These are phyloP conservation scores for Plasmopara viticola DNA, from an alignment of 352 stramenopile species.

Conservation along the genomic window DNA sequence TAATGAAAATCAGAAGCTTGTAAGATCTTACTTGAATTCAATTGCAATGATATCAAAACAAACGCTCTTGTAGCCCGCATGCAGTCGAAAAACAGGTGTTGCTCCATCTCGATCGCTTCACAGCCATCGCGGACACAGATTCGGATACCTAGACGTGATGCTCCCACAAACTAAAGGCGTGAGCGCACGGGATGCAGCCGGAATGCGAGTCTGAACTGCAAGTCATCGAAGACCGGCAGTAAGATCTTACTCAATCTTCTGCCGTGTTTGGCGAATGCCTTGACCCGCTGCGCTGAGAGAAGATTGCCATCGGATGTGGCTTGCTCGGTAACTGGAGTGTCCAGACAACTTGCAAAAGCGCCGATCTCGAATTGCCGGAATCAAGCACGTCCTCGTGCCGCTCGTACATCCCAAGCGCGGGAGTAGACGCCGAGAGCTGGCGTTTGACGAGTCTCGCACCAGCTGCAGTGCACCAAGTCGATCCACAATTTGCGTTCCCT, in stretches of 20 bases:
- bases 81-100: conserved; percentile 10
- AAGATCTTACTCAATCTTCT: conserved; percentile 5
- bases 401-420: conserved; percentile 1
- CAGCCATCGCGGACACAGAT: not conserved
- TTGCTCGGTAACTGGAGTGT: not conserved
- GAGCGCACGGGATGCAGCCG: conserved; percentile 1
- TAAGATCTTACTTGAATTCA: too few relatives aligned
- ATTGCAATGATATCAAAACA: too few relatives aligned
- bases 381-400: not conserved
- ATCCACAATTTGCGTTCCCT: not conserved
- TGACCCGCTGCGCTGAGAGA: conserved; percentile 3
- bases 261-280: conserved; percentile 1
- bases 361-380: not conserved
- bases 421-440: not conserved
- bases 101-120: not conserved
- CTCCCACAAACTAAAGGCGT: too few relatives aligned
- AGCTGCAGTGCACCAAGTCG: not conserved
- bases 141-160: not conserved
- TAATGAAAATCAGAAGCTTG: too few relatives aligned
- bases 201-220: conserved; percentile 2
- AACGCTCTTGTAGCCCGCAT: too few relatives aligned
- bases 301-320: conserved; percentile 6
- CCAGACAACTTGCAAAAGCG: not conserved
- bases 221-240: conserved; percentile 6
- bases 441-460: not conserved